phyloP scores from a whole-genome alignment of 1,284 basidiomycete genomes.

The Jaminaea rosea region DNA sequence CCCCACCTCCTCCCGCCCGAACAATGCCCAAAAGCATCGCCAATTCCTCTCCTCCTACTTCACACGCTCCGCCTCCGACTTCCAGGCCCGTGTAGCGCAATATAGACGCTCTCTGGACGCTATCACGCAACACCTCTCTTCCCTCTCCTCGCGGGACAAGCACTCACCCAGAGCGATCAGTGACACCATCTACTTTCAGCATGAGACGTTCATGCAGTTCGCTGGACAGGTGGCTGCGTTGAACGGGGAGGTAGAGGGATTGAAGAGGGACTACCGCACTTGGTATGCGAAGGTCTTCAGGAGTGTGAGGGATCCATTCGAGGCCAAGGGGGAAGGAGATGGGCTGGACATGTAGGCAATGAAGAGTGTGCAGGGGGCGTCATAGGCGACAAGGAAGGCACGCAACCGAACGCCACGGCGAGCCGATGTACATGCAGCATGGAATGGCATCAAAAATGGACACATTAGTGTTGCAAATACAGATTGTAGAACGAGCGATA shows the following conservation, averaged over 20 bases:
- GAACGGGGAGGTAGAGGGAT: slow-evolving; percentile 37
- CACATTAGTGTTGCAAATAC: too few species aligned
- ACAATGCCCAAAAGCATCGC: too few species aligned
- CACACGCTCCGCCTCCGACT: slow-evolving; percentile 21
- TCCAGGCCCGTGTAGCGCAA: slow-evolving; percentile 27
- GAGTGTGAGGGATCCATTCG: slow-evolving; percentile 38
- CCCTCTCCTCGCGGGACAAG: slow-evolving; percentile 23
- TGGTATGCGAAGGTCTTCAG: slow-evolving; percentile 40
- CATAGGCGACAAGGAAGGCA: too few species aligned
- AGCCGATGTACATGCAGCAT: too few species aligned
- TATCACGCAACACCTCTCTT: slow-evolving; percentile 33
- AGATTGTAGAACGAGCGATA: too few species aligned
- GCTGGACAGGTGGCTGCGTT: slow-evolving; percentile 38
- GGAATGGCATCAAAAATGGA: too few species aligned
- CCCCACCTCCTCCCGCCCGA: too few species aligned
- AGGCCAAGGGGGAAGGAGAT: slow-evolving; percentile 1
- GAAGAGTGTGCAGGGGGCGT: too few species aligned
- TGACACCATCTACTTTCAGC: slow-evolving; percentile 38
- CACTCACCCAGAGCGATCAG: slow-evolving; percentile 34
- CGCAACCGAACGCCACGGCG: too few species aligned
- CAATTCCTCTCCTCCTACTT: slow-evolving; percentile 18
- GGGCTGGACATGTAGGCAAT: too few species aligned
- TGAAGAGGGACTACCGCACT: slow-evolving; percentile 39
- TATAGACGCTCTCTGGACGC: slow-evolving; percentile 29
- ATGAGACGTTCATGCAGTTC: slow-evolving; percentile 40